Percentiles rank a stretch among this genome's conserved stretches.
Conservation (phyloP, 495 filamentous ascomycete species). For the Trichoderma reesei region DNA sequence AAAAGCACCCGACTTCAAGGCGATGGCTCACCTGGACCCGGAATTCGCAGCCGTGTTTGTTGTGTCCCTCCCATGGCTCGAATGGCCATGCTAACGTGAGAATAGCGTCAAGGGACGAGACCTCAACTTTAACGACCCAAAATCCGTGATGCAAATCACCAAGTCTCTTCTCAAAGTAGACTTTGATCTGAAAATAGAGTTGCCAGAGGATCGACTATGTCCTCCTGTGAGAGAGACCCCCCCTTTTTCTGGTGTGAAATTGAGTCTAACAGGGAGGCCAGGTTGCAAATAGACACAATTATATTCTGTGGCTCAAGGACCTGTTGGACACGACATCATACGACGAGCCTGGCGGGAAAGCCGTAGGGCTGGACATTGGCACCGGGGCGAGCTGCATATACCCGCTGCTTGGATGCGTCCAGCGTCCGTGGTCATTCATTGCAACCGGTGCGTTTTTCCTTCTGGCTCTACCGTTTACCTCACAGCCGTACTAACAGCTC, state of each 20-base stretch:
- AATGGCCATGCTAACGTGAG: background rate
- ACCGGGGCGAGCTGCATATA: constrained; percentile 90
- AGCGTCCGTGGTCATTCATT: constrained; percentile 64
- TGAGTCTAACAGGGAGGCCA: constrained; percentile 17
- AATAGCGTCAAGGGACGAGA: constrained; percentile 48
- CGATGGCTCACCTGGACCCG: constrained; percentile 18
- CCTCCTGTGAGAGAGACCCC: constrained; percentile 57
- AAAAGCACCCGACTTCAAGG: constrained; percentile 19
- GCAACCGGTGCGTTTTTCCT: constrained; percentile 48
- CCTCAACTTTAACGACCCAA: constrained; percentile 75
- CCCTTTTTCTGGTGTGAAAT: background rate
- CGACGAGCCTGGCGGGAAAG: constrained; percentile 38
- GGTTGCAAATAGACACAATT: constrained; percentile 78
- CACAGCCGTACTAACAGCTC: background rate
- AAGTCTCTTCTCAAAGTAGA: constrained; percentile 66
- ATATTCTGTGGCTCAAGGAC: constrained; percentile 82
- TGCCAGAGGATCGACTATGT: constrained; percentile 73
- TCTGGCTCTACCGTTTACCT: background rate
- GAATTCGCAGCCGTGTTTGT: constrained; percentile 18
- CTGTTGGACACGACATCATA: constrained; percentile 69
- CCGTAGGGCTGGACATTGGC: constrained; percentile 79
- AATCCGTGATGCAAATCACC: constrained; percentile 70
- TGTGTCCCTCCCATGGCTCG: background rate
- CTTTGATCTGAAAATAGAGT: constrained; percentile 59
- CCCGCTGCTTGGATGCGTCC: constrained; percentile 66